Evolutionary conservation across 768 basidiomycete species (phyloP), one percentile per base, ranked within the genome.

Genomic region (Auriscalpium orientale): DNA sequence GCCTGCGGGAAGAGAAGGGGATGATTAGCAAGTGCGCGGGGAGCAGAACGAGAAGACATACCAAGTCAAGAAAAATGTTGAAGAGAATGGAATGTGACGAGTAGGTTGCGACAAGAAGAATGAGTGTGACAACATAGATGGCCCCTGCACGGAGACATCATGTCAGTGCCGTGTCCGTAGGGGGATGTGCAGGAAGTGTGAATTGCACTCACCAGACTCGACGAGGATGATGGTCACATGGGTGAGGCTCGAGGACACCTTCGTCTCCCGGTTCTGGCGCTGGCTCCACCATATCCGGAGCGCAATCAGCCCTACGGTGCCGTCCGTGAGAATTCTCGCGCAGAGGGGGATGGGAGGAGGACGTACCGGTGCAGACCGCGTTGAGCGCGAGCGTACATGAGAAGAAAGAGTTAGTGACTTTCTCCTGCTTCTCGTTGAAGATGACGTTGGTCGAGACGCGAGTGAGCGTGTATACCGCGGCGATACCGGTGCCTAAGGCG

Each of bases 21-120:
- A 7, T 7, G 28, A 28, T 60, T 10, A 60, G 53, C 56, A 56
- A 45, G 28, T 7, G 28, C 28, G 28, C 4, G 28, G 28, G 5
- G 28, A 28, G 7, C 28, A 28, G 28, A 28, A 37, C 44, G 57
- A 49, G 20, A 51, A 47, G 43, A 18, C 37, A 46, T 28, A 58
- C 58, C 6, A 58, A 53, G 54, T 60, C 58, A 36, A 60, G 57
- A 20, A 58, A 58, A 20, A 60, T 54, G 36, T 60, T 60, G 53
- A 60, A 60, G 15, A 43, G 12, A 37, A 54, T 33, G 33, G 58
- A 58, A 36, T 43, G 18, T 18, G 37, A 9, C 7, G 18, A 44
- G 22, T 33, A 60, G 11, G 28, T 21, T 40, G 22, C 58, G 20
- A 60, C 58, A 4, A 51, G 51, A 49, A 51, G 50, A 3, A 49